Percentiles rank a stretch among this genome's conserved stretches.
Conservation (phyloP, 805 yeast genomes). For the Starmerella bombicola region DNA sequence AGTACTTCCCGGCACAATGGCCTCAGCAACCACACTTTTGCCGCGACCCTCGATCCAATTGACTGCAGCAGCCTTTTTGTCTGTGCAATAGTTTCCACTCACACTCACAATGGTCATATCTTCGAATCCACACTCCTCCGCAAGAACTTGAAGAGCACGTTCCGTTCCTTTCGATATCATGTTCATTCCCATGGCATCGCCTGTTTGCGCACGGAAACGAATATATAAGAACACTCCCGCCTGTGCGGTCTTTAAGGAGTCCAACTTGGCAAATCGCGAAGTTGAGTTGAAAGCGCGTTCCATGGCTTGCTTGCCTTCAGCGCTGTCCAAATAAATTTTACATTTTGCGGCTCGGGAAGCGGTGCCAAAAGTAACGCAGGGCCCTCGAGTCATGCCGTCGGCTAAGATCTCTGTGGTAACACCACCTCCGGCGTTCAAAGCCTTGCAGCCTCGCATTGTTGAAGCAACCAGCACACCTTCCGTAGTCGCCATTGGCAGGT, state of each 20-base stretch:
- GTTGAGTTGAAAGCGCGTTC: slow-evolving; percentile 92
- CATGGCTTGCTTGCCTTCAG: slow-evolving; percentile 72
- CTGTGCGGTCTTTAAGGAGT: slow-evolving; percentile 78
- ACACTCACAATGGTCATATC: slow-evolving; percentile 90
- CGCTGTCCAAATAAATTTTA: slow-evolving; percentile 89
- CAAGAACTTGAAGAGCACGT: slow-evolving; percentile 69
- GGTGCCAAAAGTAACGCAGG: slow-evolving; percentile 82
- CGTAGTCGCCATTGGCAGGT: slow-evolving; percentile 98
- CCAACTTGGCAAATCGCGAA: slow-evolving; percentile 91
- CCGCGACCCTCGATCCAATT: slow-evolving; percentile 99
- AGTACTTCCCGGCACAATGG: slow-evolving; percentile 68
- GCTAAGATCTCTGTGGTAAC: slow-evolving; percentile 79
- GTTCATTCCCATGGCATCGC: slow-evolving; percentile 99
- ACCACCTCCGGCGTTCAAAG: slow-evolving; percentile 95
- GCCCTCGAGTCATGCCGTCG: slow-evolving; percentile 99
- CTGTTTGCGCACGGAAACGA: slow-evolving; percentile 95
- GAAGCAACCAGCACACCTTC: slow-evolving; percentile 98
- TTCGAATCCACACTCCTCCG: slow-evolving; percentile 75
- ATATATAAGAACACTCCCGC: slow-evolving; percentile 85
- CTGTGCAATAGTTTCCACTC: slow-evolving; percentile 95
- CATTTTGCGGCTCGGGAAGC: slow-evolving; percentile 85
- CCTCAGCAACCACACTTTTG: slow-evolving; percentile 93
- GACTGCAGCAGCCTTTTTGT: slow-evolving; percentile 94
- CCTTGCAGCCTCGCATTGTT: slow-evolving; percentile 98
- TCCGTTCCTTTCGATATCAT: slow-evolving; percentile 99